These are phyloP conservation scores for Umbelopsis sp. DNA, from an alignment of 371 early-diverging fungal species.

Conservation along the genomic window DNA sequence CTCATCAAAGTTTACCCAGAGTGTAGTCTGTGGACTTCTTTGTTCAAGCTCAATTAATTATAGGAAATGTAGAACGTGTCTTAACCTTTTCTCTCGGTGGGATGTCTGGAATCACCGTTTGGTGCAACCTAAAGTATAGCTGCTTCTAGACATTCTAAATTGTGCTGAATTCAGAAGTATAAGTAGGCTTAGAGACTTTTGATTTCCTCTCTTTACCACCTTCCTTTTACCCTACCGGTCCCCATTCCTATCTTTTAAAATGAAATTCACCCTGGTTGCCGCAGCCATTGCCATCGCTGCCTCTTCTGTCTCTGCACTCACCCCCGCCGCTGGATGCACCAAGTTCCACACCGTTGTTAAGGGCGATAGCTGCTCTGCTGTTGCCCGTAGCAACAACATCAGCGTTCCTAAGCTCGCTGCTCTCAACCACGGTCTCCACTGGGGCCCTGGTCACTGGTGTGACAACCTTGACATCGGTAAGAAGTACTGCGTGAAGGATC, in stretches of 20 bases:
- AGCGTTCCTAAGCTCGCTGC: not conserved
- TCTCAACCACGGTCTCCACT: slow-evolving; percentile 11
- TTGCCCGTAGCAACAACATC: not conserved
- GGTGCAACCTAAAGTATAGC: not conserved
- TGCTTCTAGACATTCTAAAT: slow-evolving; percentile 7
- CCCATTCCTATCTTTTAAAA: slow-evolving; percentile 16
- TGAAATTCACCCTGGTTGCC: slow-evolving; percentile 10
- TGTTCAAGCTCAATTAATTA: not conserved
- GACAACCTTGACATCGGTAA: slow-evolving; percentile 5
- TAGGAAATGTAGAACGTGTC: slow-evolving; percentile 14
- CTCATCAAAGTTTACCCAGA: no score
- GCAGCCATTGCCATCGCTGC: slow-evolving; percentile 5
- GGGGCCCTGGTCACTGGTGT: slow-evolving; percentile 13
- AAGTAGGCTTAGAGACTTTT: not conserved
- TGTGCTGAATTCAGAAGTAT: not conserved
- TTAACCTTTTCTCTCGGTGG: not conserved
- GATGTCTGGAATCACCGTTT: slow-evolving; percentile 9
- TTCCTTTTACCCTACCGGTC: not conserved
- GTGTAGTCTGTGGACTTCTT: not conserved
- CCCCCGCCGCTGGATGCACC: slow-evolving; percentile 10
- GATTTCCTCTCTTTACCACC: not conserved
- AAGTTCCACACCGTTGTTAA: not conserved
- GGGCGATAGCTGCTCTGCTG: slow-evolving; percentile 4
- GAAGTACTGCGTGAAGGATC: slow-evolving; percentile 12
- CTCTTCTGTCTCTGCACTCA: not conserved